These are phyloP conservation scores for Glycyrrhiza uralensis DNA, from an alignment of 306 rosid species.

Conservation along the genomic window DNA sequence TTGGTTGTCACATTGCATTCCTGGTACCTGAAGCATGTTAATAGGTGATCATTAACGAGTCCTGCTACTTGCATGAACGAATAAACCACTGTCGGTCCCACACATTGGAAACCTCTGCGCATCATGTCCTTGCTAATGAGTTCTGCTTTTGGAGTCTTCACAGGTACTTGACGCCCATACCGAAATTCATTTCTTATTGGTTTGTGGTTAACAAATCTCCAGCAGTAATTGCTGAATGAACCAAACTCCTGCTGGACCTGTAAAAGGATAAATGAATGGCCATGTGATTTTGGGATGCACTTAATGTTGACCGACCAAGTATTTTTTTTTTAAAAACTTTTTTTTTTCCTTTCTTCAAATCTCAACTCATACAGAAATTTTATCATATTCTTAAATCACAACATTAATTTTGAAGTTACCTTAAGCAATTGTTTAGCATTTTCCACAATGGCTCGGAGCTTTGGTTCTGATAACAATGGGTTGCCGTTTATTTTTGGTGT, in stretches of 20 bases:
- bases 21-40: constrained; percentile 63
- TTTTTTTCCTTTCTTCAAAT: background rate
- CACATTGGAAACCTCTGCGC: constrained; percentile 91
- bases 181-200: constrained; percentile 62
- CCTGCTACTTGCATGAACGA: constrained; percentile 92
- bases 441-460: constrained; percentile 81
- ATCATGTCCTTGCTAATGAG: constrained; percentile 86
- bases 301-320: background rate
- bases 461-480: constrained; percentile 70
- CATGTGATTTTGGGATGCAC: background rate
- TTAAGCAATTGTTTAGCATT: constrained; percentile 77
- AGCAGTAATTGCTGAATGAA: constrained; percentile 80
- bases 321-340: no score
- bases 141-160: constrained; percentile 83
- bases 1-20: constrained; percentile 37
- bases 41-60: constrained; percentile 76
- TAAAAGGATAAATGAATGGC: background rate
- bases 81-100: constrained; percentile 83
- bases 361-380: background rate
- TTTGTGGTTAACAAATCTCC: constrained; percentile 81
- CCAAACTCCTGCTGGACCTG: constrained; percentile 83
- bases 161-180: constrained; percentile 80
- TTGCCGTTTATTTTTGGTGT: constrained; percentile 61
- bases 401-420: constrained; percentile 42
- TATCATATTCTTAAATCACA: background rate